Base-by-base conservation (phyloP, 2,329 filamentous ascomycete species). In the Aureobasidium sp. region DNA sequence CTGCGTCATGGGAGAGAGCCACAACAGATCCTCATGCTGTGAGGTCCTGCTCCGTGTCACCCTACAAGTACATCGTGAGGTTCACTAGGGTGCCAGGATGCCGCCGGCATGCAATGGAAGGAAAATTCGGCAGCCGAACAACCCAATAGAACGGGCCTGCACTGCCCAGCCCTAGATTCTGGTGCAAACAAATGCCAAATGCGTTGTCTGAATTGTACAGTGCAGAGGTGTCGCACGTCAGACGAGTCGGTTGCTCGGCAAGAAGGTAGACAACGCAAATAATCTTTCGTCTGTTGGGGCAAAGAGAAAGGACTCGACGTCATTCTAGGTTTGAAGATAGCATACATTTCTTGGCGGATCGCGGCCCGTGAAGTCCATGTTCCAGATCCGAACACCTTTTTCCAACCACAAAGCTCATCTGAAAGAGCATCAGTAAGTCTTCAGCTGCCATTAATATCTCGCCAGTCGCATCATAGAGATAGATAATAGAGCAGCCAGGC, bases 211-310 rank as follows among this genome's bases (percentile, higher is more conserved):
- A 45, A 16, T 45, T 41, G 11, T 27, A 10, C 5, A 21, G 4
- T 30, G 32, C 54, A 59, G 41, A 58, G n/a, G 53, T 29, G 39
- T 36, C 21, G 53, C 30, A 59, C 41, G 54, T 47, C 54, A 59
- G 41, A 59, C 30, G 25, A 29, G 39, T 47, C 54, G 54, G 54
- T 59, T 48, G 54, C 54, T 48, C 54, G 54, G 54, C 54, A 59
- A 57, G 42, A 48, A 34, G 44, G 42, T 59, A 41, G 32, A 57
- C 41, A 57, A 47, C n/a, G 54, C 34, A 48, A 48, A 39, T 21
- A 59, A 48, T 48, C 30, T 25, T 57, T 37, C 29, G 29, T 39
- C n/a, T 32, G 54, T 59, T 59, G 54, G 54, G 54, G 42, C 42
- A 30, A 58, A 30, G 54, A 27, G 44, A 39, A 44, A 29, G 27